phyloP scores from a whole-genome alignment of 768 basidiomycete species.

The Boletus reticuloceps region DNA sequence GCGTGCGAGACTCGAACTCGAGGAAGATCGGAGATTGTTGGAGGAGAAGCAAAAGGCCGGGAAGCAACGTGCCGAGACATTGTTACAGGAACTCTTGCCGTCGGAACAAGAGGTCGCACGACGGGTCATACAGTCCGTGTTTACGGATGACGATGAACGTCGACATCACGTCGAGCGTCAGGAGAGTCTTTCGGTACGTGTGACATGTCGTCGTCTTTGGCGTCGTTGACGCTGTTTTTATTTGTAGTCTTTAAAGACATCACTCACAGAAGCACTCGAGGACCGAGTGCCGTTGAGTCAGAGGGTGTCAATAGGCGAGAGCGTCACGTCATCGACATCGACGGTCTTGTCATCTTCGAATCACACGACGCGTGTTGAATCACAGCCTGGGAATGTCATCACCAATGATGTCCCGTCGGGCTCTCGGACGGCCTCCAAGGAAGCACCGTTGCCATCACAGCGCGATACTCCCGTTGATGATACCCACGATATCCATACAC shows the following conservation, averaged over 20 bases:
- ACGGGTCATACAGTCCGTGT: slow-evolving; percentile 65
- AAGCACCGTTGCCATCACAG: slow-evolving; percentile 5
- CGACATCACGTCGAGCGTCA: slow-evolving; percentile 51
- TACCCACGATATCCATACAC: slow-evolving; percentile 11
- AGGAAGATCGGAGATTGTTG: slow-evolving; percentile 51
- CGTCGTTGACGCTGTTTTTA: background rate
- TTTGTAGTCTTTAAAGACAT: slow-evolving; percentile 44
- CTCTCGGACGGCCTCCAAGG: background rate
- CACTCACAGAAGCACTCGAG: slow-evolving; percentile 43
- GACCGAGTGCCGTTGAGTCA: slow-evolving; percentile 46
- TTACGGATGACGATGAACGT: slow-evolving; percentile 44
- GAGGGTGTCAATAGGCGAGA: slow-evolving; percentile 22
- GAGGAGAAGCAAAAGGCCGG: slow-evolving; percentile 60
- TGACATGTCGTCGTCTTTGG: background rate
- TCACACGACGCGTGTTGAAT: background rate
- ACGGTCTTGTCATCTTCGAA: background rate
- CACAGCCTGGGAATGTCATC: background rate
- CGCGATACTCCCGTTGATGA: background rate
- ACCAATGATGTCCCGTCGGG: background rate
- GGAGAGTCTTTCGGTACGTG: slow-evolving; percentile 57
- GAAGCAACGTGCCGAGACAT: slow-evolving; percentile 47
- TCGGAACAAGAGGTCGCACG: slow-evolving; percentile 68
- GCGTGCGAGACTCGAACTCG: slow-evolving; percentile 58
- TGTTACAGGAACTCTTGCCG: slow-evolving; percentile 54
- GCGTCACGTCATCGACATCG: slow-evolving; percentile 14